These are phyloP conservation scores for Carex myosuroides DNA, from an alignment of 176 grass and related monocot species.

Conservation along the genomic window DNA sequence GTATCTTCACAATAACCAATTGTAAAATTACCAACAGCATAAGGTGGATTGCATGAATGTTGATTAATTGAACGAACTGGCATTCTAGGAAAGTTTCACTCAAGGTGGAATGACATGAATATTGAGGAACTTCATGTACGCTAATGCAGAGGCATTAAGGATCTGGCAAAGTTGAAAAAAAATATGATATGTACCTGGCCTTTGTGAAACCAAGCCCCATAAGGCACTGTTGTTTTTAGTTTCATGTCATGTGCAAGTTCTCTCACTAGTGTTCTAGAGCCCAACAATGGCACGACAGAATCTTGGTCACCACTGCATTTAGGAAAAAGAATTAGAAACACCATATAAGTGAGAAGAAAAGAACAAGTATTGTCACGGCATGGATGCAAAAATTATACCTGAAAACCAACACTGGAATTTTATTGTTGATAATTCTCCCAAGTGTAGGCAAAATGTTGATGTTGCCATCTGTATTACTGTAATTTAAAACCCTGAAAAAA, in stretches of 20 bases:
- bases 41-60: neutral
- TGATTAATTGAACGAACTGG: neutral
- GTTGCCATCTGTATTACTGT: constrained; percentile 66
- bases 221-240: constrained; percentile 61
- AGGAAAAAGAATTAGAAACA: constrained; percentile 3
- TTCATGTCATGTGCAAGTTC: constrained; percentile 77
- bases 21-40: neutral
- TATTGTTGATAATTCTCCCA: constrained; percentile 63
- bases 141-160: neutral
- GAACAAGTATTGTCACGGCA: neutral
- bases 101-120: neutral
- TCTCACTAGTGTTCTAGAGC: constrained; percentile 79
- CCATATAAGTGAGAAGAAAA: neutral
- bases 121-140: neutral
- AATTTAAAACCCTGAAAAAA: constrained; percentile 64
- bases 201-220: constrained; percentile 70
- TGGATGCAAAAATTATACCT: constrained; percentile 37
- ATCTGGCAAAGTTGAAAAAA: neutral
- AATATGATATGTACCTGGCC: constrained; percentile 52
- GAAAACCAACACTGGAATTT: constrained; percentile 90
- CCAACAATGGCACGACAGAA: constrained; percentile 83
- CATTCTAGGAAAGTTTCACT: neutral
- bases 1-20: neutral
- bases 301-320: constrained; percentile 86
- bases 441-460: constrained; percentile 85